These are phyloP conservation scores for Ophiostoma ulmi DNA, from an alignment of 2,329 filamentous ascomycete species.

Conservation along the genomic window DNA sequence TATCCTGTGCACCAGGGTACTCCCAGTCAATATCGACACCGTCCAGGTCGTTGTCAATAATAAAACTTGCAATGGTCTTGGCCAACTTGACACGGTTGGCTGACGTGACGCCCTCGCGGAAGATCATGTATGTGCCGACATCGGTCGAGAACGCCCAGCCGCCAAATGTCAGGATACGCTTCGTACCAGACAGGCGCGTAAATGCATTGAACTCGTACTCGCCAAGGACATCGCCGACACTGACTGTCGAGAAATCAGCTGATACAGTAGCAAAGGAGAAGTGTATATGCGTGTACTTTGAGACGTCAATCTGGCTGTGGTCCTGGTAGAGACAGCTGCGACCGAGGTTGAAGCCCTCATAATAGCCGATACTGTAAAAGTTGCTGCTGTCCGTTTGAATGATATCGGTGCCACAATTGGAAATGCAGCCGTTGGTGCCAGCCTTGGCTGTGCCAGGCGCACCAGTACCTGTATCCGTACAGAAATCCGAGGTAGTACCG, in stretches of 20 bases:
- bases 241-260: constrained; percentile 26
- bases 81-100: constrained; percentile 20
- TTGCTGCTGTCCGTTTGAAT: background rate
- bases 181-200: background rate
- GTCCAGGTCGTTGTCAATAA: constrained; percentile 20
- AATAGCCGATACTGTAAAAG: constrained; percentile 34
- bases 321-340: constrained; percentile 34
- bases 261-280: constrained; percentile 34
- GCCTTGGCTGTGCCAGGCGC: constrained; percentile 34
- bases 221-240: constrained; percentile 23
- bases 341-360: constrained; percentile 34
- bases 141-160: constrained; percentile 43
- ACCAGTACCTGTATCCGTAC: constrained; percentile 29
- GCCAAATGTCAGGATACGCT: constrained; percentile 41
- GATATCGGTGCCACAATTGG: constrained; percentile 38
- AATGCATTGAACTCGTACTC: constrained; percentile 29
- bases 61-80: background rate
- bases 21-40: constrained; percentile 26
- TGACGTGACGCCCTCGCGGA: constrained; percentile 31
- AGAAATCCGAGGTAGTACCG: constrained; percentile 43
- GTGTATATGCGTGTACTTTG: constrained; percentile 32
- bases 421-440: constrained; percentile 38
- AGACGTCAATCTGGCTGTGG: constrained; percentile 26
- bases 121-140: constrained; percentile 35
- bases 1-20: constrained; percentile 24